phyloP scores from a whole-genome alignment of 768 basidiomycete genomes.

The Macrolepiota albuminosa region DNA sequence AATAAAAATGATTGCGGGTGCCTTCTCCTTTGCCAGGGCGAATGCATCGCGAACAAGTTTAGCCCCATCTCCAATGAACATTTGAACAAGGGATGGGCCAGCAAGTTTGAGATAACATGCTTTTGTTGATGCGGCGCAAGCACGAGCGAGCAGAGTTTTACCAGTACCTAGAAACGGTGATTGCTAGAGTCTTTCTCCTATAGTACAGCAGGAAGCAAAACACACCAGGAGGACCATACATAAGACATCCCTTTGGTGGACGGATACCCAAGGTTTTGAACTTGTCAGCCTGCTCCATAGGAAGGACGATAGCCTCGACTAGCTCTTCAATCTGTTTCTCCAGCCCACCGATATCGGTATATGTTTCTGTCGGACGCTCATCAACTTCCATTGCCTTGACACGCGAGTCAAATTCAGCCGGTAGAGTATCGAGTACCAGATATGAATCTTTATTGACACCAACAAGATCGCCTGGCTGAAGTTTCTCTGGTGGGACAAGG shows the following conservation, averaged over 20 bases:
- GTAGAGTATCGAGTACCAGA: constrained; percentile 91
- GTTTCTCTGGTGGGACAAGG: constrained; percentile 87
- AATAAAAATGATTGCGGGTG: constrained; percentile 98
- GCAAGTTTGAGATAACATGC: constrained; percentile 98
- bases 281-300: constrained; percentile 98
- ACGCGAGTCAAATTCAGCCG: constrained; percentile 95
- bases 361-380: constrained; percentile 94
- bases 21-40: constrained; percentile 96
- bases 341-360: constrained; percentile 95
- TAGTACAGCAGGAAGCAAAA: constrained; percentile 11
- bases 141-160: constrained; percentile 95
- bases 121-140: constrained; percentile 96
- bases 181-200: constrained; percentile 4
- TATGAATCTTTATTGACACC: constrained; percentile 99
- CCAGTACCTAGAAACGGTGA: constrained; percentile 60
- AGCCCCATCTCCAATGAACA: constrained; percentile 99
- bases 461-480: constrained; percentile 90
- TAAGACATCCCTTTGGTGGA: constrained; percentile 95
- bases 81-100: constrained; percentile 96
- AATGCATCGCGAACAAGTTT: constrained; percentile 99
- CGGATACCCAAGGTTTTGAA: constrained; percentile 98
- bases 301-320: constrained; percentile 95
- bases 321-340: constrained; percentile 99
- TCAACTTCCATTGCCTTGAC: constrained; percentile 99
- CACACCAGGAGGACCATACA: constrained; percentile 97